Evolutionary conservation across 805 yeast species (phyloP).

Genomic region (Blastobotrys robertii): DNA sequence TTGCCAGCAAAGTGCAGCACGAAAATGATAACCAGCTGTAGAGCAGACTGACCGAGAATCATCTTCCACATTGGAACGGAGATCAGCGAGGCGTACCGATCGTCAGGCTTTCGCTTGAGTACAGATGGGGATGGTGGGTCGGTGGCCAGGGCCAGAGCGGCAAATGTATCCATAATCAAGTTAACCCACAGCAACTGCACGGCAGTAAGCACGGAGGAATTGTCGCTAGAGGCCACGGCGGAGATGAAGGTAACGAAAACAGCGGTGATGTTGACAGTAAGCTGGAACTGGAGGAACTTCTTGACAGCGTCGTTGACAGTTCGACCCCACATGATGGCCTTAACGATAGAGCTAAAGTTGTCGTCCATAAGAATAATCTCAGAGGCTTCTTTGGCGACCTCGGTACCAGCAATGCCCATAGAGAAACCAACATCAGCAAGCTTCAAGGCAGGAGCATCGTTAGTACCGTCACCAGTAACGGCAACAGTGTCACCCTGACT

Average conservation of each 20-base stretch:
- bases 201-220: constrained; percentile 85
- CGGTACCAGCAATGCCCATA: constrained; percentile 98
- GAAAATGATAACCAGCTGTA: constrained; percentile 75
- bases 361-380: constrained; percentile 89
- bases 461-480: constrained; percentile 98
- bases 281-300: constrained; percentile 91
- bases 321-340: constrained; percentile 98
- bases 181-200: constrained; percentile 97
- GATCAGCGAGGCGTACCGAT: constrained; percentile 69
- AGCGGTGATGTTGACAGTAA: constrained; percentile 96
- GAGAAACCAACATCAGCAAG: constrained; percentile 97
- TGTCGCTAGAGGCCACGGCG: constrained; percentile 74
- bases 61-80: constrained; percentile 96
- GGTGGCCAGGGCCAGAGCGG: constrained; percentile 95
- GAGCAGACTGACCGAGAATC: constrained; percentile 79
- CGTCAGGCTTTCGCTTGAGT: constrained; percentile 73
- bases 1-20: constrained; percentile 71
- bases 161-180: constrained; percentile 95
- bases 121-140: constrained; percentile 87
- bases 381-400: constrained; percentile 96
- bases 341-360: constrained; percentile 88
- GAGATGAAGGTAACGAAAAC: constrained; percentile 87
- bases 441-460: constrained; percentile 96
- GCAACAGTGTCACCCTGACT: constrained; percentile 89
- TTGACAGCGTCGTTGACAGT: constrained; percentile 91